A percentile compares a stretch with the other conserved stretches of the same genome.
Evolutionary conservation across 2,329 filamentous ascomycete species (phyloP).

Genomic region (Rosellinia necatrix): DNA sequence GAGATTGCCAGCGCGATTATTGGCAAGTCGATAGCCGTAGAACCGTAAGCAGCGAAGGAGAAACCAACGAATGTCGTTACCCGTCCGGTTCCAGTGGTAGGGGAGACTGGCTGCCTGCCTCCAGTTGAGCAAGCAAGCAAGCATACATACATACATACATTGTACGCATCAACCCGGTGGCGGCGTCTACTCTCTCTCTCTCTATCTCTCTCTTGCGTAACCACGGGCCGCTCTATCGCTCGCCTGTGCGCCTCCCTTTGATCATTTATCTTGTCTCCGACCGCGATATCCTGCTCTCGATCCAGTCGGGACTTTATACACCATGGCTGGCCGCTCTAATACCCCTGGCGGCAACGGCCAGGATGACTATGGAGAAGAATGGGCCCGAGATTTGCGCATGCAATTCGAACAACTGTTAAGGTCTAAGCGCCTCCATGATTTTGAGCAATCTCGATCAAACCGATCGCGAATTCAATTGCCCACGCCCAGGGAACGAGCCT

Average conservation of each 20-base stretch:
- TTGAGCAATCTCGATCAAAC: conserved; percentile 66
- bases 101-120: conserved; percentile 34
- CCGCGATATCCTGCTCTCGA: conserved; percentile 4
- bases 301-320: conserved; percentile 13
- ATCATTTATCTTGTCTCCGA: neutral
- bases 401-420: conserved; percentile 88
- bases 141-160: neutral
- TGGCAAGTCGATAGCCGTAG: neutral
- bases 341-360: conserved; percentile 31
- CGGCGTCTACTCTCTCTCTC: neutral
- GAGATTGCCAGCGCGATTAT: neutral
- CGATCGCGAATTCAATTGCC: conserved; percentile 64
- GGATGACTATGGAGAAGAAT: conserved; percentile 67
- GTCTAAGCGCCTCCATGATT: conserved; percentile 83
- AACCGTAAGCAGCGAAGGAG: neutral
- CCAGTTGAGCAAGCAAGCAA: conserved; percentile 25
- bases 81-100: conserved; percentile 27
- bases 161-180: neutral
- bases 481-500: conserved; percentile 55
- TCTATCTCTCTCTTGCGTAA: conserved; percentile 21
- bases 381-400: conserved; percentile 77
- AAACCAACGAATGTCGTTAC: conserved; percentile 33
- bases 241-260: neutral
- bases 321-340: conserved; percentile 35
- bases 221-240: neutral